These are phyloP conservation scores for Aquilaria sinensis DNA, from an alignment of 345 rosid genomes.

Conservation along the genomic window DNA sequence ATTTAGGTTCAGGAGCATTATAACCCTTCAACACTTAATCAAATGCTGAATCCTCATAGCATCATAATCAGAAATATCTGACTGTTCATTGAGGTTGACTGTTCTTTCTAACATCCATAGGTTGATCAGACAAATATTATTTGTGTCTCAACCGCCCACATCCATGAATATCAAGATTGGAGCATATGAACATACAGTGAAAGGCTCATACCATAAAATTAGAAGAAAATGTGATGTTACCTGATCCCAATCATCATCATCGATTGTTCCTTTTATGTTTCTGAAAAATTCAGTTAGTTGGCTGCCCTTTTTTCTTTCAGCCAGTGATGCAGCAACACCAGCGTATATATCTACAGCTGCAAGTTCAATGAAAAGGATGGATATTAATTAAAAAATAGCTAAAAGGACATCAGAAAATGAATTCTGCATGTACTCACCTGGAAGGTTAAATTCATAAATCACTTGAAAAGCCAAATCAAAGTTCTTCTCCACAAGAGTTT, in stretches of 20 bases:
- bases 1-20: too few species aligned
- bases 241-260: conserved; percentile 98
- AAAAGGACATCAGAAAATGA: conserved; percentile 2
- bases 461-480: conserved; percentile 94
- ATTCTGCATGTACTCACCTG: conserved; percentile 40
- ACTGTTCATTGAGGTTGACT: too few species aligned
- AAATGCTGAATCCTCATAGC: too few species aligned
- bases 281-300: conserved; percentile 90
- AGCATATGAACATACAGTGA: too few species aligned
- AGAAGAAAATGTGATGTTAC: conserved; percentile 24
- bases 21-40: too few species aligned
- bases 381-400: conserved; percentile 9
- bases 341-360: conserved; percentile 97
- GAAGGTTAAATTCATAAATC: conserved; percentile 79
- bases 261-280: conserved; percentile 85
- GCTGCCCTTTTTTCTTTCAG: conserved; percentile 83
- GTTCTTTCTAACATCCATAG: too few species aligned
- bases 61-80: too few species aligned
- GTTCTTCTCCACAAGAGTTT: conserved; percentile 84
- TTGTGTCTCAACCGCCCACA: too few species aligned
- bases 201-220: too few species aligned
- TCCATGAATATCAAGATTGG: too few species aligned
- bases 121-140: too few species aligned
- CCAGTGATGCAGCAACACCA: conserved; percentile 91
- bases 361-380: conserved; percentile 10